Evolutionary conservation across 2,329 filamentous ascomycete species (phyloP).

Genomic region (Escovopsis sp.): DNA sequence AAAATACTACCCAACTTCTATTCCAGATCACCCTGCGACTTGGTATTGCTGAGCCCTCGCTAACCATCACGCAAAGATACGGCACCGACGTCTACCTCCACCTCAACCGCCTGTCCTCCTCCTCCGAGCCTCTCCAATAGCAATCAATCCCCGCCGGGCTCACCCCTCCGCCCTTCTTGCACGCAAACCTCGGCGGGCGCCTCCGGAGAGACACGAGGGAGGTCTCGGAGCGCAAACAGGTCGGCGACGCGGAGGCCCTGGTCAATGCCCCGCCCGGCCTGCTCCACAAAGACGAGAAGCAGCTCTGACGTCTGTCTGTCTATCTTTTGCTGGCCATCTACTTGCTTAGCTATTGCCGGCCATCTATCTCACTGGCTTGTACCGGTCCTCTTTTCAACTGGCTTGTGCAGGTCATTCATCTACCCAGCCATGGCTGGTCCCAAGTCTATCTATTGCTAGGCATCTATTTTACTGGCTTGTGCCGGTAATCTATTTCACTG

Average conservation of each 20-base stretch:
- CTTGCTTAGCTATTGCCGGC: too few species aligned
- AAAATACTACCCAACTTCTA: neutral
- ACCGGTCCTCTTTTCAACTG: too few species aligned
- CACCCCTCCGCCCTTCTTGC: slow-evolving; percentile 13
- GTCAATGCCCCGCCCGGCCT: slow-evolving; percentile 36
- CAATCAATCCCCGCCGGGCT: slow-evolving; percentile 41
- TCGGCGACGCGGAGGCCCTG: slow-evolving; percentile 72
- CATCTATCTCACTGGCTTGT: too few species aligned
- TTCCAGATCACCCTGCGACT: too few species aligned
- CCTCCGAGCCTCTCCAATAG: slow-evolving; percentile 94
- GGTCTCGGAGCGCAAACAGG: slow-evolving; percentile 75
- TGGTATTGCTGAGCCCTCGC: neutral
- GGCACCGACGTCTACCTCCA: slow-evolving; percentile 98
- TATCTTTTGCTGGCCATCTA: too few species aligned
- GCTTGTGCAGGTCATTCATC: too few species aligned
- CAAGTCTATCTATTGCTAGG: too few species aligned
- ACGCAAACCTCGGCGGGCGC: slow-evolving; percentile 42
- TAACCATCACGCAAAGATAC: slow-evolving; percentile 44
- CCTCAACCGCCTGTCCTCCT: slow-evolving; percentile 86
- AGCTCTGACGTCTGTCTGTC: slow-evolving; percentile 23
- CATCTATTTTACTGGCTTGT: too few species aligned
- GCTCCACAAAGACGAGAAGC: slow-evolving; percentile 16
- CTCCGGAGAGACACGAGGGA: slow-evolving; percentile 51
- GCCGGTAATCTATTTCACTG: too few species aligned
- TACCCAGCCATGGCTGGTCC: too few species aligned